A percentile compares a stretch with the other conserved stretches of the same genome.
Conservation (phyloP, 306 rosid genomes). For the Prunus mongolica region DNA sequence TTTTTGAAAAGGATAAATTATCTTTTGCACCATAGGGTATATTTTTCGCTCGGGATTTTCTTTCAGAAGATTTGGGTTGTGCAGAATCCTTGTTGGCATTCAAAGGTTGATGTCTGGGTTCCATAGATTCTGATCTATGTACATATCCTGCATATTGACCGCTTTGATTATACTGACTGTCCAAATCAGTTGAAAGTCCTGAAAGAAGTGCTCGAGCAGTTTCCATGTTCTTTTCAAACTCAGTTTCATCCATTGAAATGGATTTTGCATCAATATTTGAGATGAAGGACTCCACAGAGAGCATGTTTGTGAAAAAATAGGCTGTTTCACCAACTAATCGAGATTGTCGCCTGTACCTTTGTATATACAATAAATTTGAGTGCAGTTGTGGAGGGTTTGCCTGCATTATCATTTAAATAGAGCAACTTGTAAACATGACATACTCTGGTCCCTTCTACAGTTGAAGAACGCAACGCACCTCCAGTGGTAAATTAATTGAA, state of each 20-base stretch:
- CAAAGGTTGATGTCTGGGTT: conserved; percentile 33
- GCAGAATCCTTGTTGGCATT: conserved; percentile 36
- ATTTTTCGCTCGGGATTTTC: conserved; percentile 40
- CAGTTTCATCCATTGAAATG: conserved; percentile 86
- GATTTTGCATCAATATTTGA: conserved; percentile 87
- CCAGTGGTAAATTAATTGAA: not conserved
- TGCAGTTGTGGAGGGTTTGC: conserved; percentile 96
- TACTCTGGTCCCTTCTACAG: not conserved
- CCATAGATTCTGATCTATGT: conserved; percentile 32
- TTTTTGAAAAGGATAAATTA: conserved; percentile 39
- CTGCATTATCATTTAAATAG: conserved; percentile 44
- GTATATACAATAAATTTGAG: conserved; percentile 88
- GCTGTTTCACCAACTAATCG: conserved; percentile 81
- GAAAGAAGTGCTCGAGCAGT: conserved; percentile 80
- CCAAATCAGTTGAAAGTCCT: conserved; percentile 64
- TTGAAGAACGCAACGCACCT: not conserved
- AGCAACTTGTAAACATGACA: conserved; percentile 5
- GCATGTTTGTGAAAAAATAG: conserved; percentile 91
- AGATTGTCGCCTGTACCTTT: conserved; percentile 81
- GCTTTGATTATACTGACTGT: conserved; percentile 43
- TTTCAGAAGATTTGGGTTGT: conserved; percentile 38
- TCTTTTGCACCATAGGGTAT: conserved; percentile 33
- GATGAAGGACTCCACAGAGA: conserved; percentile 89
- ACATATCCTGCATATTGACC: conserved; percentile 38
- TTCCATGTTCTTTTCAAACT: conserved; percentile 87